A percentile compares a stretch with the other conserved stretches of the same genome.
phyloP scores from a whole-genome alignment of 768 basidiomycete species.

The Kockovaella imperatae region DNA sequence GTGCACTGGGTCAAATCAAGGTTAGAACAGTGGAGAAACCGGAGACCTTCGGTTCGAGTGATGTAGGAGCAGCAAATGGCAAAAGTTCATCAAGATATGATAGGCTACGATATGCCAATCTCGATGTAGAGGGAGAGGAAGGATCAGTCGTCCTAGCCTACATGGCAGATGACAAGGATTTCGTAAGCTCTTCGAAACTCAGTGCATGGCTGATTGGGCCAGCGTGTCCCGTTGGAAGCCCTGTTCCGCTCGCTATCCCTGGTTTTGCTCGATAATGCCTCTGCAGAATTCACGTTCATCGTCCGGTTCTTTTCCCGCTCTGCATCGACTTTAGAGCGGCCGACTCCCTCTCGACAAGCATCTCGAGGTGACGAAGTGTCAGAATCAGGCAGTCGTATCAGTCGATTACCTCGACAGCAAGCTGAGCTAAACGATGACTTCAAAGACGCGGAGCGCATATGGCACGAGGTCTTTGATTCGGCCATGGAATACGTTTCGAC shows the following conservation, averaged over 20 bases:
- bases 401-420: not conserved
- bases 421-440: slow-evolving; percentile 12
- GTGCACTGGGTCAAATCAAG: slow-evolving; percentile 72
- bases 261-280: slow-evolving; percentile 90
- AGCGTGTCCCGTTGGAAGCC: slow-evolving; percentile 79
- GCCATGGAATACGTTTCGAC: slow-evolving; percentile 77
- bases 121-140: slow-evolving; percentile 59
- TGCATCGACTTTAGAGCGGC: slow-evolving; percentile 2
- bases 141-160: slow-evolving; percentile 66
- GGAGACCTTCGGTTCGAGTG: slow-evolving; percentile 57
- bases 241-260: slow-evolving; percentile 75
- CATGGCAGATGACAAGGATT: slow-evolving; percentile 77
- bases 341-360: slow-evolving; percentile 11
- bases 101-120: slow-evolving; percentile 59
- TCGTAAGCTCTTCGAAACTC: slow-evolving; percentile 53
- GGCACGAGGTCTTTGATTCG: slow-evolving; percentile 91
- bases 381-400: slow-evolving; percentile 11
- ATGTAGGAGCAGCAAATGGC: slow-evolving; percentile 9
- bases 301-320: slow-evolving; percentile 66
- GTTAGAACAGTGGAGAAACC: slow-evolving; percentile 56
- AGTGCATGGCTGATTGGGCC: slow-evolving; percentile 7
- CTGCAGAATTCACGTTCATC: slow-evolving; percentile 83
- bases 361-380: slow-evolving; percentile 19
- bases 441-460: slow-evolving; percentile 50
- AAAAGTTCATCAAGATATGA: no score